Base-by-base conservation (phyloP, 208 protist genomes). In the Trichomonas gallinae region DNA sequence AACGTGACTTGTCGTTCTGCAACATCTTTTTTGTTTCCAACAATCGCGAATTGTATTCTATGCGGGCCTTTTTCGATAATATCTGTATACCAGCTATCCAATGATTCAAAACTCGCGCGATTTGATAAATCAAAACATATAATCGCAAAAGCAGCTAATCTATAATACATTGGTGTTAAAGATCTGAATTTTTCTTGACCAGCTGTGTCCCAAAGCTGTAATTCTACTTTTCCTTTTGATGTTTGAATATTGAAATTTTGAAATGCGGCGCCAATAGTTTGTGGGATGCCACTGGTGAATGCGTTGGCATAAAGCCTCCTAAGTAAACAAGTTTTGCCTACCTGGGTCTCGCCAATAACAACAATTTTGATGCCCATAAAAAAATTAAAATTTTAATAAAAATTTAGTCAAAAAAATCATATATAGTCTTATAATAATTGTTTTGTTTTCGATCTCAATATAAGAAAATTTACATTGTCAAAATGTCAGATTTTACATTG, bases 351-450 rank as follows among this genome's bases (percentile, higher is more conserved):
- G 9, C 83, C 83, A 49, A 91, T 36, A 48, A 91, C n/a, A 48
- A 91, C 83, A 91, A 91, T 38, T 48, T 91, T 91, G 17, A 91
- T 91, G n/a, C n/a, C n/a, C n/a, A n/a, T n/a, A n/a, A n/a, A n/a
- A n/a, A n/a, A n/a, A n/a, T n/a, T n/a, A n/a, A n/a, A n/a, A n/a
- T n/a, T n/a, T n/a, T n/a, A n/a, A n/a, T n/a, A n/a, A n/a, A n/a
- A n/a, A n/a, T n/a, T n/a, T n/a, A n/a, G n/a, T n/a, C n/a, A n/a
- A n/a, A n/a, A n/a, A n/a, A n/a, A n/a, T n/a, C n/a, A n/a, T n/a
- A n/a, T n/a, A n/a, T n/a, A n/a, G n/a, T n/a, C n/a, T n/a, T n/a
- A n/a, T n/a, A n/a, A n/a, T n/a, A n/a, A n/a, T n/a, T n/a, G n/a
- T n/a, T n/a, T n/a, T n/a, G n/a, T n/a, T n/a, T n/a, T n/a, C n/a